phyloP scores from a whole-genome alignment of 345 rosid genomes.

The Linum trigynum region DNA sequence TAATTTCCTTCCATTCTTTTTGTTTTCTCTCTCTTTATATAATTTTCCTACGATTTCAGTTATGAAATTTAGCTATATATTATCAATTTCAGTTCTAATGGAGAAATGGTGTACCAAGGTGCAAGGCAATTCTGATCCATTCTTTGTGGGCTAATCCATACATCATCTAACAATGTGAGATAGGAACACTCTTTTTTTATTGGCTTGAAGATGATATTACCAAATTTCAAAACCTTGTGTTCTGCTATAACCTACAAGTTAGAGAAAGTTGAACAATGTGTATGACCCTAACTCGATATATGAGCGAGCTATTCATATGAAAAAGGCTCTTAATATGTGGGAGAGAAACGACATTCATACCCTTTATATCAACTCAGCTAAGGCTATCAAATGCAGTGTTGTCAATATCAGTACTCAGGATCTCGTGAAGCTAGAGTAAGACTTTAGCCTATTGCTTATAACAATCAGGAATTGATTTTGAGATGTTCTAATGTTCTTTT shows the following conservation, averaged over 20 bases:
- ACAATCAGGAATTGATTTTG: too few relatives aligned
- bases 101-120: constrained; percentile 75
- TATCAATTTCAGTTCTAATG: constrained; percentile 56
- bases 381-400: too few relatives aligned
- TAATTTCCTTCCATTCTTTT: background rate
- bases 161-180: constrained; percentile 84
- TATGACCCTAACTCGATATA: too few relatives aligned
- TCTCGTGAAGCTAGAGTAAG: too few relatives aligned
- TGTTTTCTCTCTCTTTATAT: too few relatives aligned
- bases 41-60: background rate
- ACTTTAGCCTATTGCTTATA: too few relatives aligned
- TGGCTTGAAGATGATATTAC: background rate
- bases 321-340: too few relatives aligned
- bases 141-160: constrained; percentile 98
- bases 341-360: too few relatives aligned
- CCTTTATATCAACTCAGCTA: too few relatives aligned
- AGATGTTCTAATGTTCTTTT: too few relatives aligned
- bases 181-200: background rate
- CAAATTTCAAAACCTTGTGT: background rate
- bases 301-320: too few relatives aligned
- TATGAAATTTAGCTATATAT: constrained; percentile 1
- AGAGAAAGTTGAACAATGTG: background rate
- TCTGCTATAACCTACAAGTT: background rate
- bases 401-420: too few relatives aligned
- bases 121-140: constrained; percentile 48